Conservation (phyloP, 2,329 filamentous ascomycete species). For the Xylariaceae sp. region DNA sequence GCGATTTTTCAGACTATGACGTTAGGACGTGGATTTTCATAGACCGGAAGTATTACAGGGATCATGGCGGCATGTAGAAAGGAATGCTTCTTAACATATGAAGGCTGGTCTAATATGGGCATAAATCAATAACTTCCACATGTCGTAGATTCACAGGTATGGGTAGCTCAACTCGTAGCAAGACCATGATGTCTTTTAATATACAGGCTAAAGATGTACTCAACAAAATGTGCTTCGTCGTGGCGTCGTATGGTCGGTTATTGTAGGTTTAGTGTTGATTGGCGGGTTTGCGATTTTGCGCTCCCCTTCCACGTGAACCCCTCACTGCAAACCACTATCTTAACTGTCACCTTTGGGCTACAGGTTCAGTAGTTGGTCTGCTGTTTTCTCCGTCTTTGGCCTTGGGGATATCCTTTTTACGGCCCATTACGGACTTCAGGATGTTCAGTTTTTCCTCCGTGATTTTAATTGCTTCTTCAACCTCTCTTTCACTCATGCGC, state of each 20-base stretch:
- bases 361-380: neutral
- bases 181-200: too few species aligned
- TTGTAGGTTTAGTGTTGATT: slow-evolving; percentile 15
- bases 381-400: slow-evolving; percentile 13
- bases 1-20: too few species aligned
- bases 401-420: slow-evolving; percentile 51
- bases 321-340: neutral
- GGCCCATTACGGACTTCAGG: slow-evolving; percentile 75
- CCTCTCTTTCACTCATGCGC: slow-evolving; percentile 73
- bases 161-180: too few species aligned
- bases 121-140: too few species aligned
- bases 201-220: slow-evolving; percentile 29
- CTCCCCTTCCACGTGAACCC: neutral
- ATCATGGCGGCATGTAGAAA: too few species aligned
- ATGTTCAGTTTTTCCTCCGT: slow-evolving; percentile 85
- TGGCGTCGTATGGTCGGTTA: slow-evolving; percentile 27
- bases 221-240: slow-evolving; percentile 30
- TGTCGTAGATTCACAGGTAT: too few species aligned
- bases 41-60: too few species aligned
- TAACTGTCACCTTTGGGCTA: slow-evolving; percentile 9
- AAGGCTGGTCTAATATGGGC: too few species aligned
- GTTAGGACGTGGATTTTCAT: too few species aligned
- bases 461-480: slow-evolving; percentile 80
- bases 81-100: too few species aligned
- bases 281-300: neutral